phyloP scores from a whole-genome alignment of 2,329 filamentous ascomycete species.

The Penicillium sp. region DNA sequence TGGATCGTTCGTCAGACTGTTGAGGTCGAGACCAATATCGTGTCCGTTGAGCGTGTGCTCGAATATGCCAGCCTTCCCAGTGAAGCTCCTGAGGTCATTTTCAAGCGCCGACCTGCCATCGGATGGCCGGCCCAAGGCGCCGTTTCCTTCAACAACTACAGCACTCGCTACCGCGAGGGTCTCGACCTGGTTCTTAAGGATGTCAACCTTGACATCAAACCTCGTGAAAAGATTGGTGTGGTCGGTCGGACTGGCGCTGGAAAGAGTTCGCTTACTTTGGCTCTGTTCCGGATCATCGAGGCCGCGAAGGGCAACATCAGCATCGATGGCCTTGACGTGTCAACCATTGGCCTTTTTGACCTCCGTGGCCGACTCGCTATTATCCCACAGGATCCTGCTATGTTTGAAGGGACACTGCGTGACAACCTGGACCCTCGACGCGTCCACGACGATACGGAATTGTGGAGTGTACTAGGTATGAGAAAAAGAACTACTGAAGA shows the following conservation, averaged over 20 bases:
- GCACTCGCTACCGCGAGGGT: conserved; percentile 82
- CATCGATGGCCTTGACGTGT: conserved; percentile 86
- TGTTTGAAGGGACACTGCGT: conserved; percentile 87
- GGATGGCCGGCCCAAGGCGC: conserved; percentile 88
- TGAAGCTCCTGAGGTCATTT: conserved; percentile 90
- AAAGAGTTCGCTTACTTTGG: conserved; percentile 87
- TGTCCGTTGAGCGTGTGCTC: conserved; percentile 93
- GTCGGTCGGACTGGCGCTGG: conserved; percentile 93
- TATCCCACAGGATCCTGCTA: conserved; percentile 92
- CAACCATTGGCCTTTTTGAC: conserved; percentile 81
- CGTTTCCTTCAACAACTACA: conserved; percentile 88
- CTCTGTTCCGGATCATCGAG: conserved; percentile 94
- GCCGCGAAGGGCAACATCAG: conserved; percentile 70
- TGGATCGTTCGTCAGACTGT: conserved; percentile 99
- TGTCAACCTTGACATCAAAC: conserved; percentile 84
- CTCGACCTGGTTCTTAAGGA: conserved; percentile 91
- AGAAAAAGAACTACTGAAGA: conserved; percentile 15
- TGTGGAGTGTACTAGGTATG: conserved; percentile 91
- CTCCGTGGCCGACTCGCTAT: conserved; percentile 85
- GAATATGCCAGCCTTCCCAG: conserved; percentile 89
- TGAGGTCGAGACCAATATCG: conserved; percentile 99
- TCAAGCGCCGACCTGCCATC: conserved; percentile 75
- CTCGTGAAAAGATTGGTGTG: conserved; percentile 95
- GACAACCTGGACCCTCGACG: conserved; percentile 95
- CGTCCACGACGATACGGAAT: conserved; percentile 91